These are phyloP conservation scores for Melaleuca quinquenervia DNA, from an alignment of 345 rosid genomes.

Conservation along the genomic window DNA sequence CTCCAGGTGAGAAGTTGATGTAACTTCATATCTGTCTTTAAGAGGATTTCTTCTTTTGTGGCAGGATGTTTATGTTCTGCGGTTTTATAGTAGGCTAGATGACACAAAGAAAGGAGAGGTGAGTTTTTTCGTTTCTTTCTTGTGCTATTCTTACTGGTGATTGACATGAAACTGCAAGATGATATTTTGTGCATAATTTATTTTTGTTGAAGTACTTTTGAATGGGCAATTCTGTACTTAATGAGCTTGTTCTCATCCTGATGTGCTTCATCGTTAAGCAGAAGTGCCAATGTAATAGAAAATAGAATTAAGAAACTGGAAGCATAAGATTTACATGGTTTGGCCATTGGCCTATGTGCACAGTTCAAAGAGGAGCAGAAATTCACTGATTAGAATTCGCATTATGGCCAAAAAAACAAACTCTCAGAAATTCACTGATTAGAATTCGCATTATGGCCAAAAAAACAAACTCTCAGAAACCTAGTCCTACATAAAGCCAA, in stretches of 20 bases:
- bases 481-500: neutral
- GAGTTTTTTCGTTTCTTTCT: conserved; percentile 16
- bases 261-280: neutral
- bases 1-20: neutral
- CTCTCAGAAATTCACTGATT: neutral
- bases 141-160: neutral
- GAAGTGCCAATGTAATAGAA: neutral
- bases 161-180: neutral
- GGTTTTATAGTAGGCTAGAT: conserved; percentile 69
- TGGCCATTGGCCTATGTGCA: neutral
- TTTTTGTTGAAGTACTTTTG: neutral
- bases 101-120: conserved; percentile 91
- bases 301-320: neutral
- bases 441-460: neutral
- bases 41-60: neutral
- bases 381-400: neutral
- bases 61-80: conserved; percentile 73
- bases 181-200: neutral
- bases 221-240: neutral
- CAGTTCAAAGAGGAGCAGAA: neutral
- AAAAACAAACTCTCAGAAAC: neutral
- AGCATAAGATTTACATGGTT: neutral
- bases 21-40: neutral
- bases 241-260: neutral
- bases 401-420: neutral